A percentile compares a stretch with the other conserved stretches of the same genome.
Conservation (phyloP, 129 eudicot genomes). For the Pseudognaphalium luteoalbum region DNA sequence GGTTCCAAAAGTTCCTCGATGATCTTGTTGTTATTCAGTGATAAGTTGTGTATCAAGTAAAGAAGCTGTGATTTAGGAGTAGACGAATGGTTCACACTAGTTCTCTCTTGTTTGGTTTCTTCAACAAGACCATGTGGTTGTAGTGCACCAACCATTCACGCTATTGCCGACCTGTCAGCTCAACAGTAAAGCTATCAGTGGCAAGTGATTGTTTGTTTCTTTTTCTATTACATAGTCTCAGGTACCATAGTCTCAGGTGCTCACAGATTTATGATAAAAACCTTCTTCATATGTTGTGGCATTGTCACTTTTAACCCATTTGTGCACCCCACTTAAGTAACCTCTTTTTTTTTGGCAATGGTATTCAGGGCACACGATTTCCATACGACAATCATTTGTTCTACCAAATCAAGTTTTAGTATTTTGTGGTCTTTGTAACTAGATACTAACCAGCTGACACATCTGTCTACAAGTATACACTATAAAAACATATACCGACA, state of each 20-base stretch:
- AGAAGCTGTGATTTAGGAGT: background rate
- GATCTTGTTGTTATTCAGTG: too few species aligned
- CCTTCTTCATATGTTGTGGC: constrained; percentile 39
- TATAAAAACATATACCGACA: background rate
- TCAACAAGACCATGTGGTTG: background rate
- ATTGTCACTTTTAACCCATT: constrained; percentile 54
- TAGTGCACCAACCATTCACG: constrained; percentile 29
- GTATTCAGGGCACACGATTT: constrained; percentile 43
- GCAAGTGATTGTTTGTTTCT: constrained; percentile 14
- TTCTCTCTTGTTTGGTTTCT: background rate
- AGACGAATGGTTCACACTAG: background rate
- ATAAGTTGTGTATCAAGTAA: too few species aligned
- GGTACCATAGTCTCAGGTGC: constrained; percentile 44
- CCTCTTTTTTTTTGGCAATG: constrained; percentile 39
- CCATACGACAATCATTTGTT: constrained; percentile 42
- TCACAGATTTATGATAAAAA: constrained; percentile 33
- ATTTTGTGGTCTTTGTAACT: constrained; percentile 20
- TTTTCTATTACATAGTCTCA: constrained; percentile 18
- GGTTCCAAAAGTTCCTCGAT: too few species aligned
- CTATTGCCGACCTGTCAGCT: constrained; percentile 39
- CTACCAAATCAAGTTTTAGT: constrained; percentile 40
- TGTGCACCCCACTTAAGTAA: constrained; percentile 79
- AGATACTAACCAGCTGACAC: background rate
- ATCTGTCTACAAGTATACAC: background rate
- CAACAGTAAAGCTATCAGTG: constrained; percentile 24